These are phyloP conservation scores for Rhizoclosmatium sp. DNA, from an alignment of 192 early-diverging fungal species.

Conservation along the genomic window DNA sequence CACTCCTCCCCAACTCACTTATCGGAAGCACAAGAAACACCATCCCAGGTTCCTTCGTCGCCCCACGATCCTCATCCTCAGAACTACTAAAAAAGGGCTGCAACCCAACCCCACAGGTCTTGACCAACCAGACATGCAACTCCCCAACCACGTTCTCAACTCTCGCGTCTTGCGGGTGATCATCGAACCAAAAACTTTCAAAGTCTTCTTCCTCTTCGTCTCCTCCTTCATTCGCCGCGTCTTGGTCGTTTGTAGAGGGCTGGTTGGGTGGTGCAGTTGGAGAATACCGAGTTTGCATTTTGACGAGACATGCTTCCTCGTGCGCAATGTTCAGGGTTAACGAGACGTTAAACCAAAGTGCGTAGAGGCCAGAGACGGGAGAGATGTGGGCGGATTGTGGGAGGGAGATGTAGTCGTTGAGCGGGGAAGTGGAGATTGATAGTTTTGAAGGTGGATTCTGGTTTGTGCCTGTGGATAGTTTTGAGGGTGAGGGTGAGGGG, in stretches of 20 bases:
- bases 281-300: not conserved
- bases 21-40: not conserved
- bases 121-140: conserved; percentile 19
- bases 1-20: conserved; percentile 1
- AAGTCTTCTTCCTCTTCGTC: not conserved
- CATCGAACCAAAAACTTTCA: conserved; percentile 21
- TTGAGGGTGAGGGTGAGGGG: not conserved
- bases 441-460: conserved; percentile 1
- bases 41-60: not conserved
- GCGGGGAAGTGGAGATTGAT: conserved; percentile 31
- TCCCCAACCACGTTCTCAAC: conserved; percentile 9
- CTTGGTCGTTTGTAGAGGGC: not conserved
- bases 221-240: not conserved
- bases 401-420: not conserved
- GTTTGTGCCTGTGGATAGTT: not conserved
- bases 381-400: conserved; percentile 18
- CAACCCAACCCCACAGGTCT: not conserved
- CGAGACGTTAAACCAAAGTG: conserved; percentile 19
- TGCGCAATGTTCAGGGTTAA: conserved; percentile 24
- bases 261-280: not conserved
- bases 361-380: conserved; percentile 26
- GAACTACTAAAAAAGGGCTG: not conserved
- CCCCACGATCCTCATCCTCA: not conserved
- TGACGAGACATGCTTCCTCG: conserved; percentile 36
- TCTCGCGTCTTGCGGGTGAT: not conserved